phyloP scores from a whole-genome alignment of 495 filamentous ascomycete genomes.

The Sporormia fimetaria region DNA sequence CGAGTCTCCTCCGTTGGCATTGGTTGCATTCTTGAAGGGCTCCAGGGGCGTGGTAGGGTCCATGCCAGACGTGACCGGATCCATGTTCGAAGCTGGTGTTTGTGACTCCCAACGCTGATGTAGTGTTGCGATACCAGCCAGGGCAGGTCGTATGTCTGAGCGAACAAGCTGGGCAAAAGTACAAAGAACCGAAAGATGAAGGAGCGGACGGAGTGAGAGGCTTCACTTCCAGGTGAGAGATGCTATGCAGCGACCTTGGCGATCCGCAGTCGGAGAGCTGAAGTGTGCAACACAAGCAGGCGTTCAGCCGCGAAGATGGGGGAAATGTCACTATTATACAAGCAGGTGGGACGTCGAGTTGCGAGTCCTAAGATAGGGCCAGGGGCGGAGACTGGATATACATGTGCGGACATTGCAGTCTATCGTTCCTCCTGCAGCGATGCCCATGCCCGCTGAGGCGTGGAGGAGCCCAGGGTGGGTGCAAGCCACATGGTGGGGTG shows the following conservation, averaged over 20 bases:
- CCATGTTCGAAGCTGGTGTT: slow-evolving; percentile 10
- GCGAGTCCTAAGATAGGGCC: slow-evolving; percentile 5
- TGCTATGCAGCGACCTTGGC: slow-evolving; percentile 16
- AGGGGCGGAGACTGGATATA: slow-evolving; percentile 11
- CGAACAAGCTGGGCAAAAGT: not conserved
- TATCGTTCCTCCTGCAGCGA: slow-evolving; percentile 1
- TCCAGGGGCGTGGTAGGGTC: slow-evolving; percentile 19
- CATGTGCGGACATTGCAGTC: slow-evolving; percentile 15
- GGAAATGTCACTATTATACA: slow-evolving; percentile 21
- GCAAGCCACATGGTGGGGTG: slow-evolving; percentile 25
- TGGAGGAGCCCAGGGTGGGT: slow-evolving; percentile 3
- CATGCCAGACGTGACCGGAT: slow-evolving; percentile 2
- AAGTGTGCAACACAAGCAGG: slow-evolving; percentile 3
- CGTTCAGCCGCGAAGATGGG: not conserved
- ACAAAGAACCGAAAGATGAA: slow-evolving; percentile 1
- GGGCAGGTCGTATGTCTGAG: not conserved
- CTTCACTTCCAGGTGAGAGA: slow-evolving; percentile 16
- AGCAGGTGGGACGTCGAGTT: not conserved
- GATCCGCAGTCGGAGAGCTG: slow-evolving; percentile 7
- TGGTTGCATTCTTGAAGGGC: slow-evolving; percentile 46
- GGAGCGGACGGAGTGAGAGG: slow-evolving; percentile 21
- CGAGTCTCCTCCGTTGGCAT: slow-evolving; percentile 60
- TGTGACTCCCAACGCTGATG: not conserved
- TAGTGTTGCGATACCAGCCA: not conserved
- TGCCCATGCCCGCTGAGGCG: slow-evolving; percentile 4